Conservation (phyloP, 2,329 filamentous ascomycete genomes). For the Escovopsis sp. region DNA sequence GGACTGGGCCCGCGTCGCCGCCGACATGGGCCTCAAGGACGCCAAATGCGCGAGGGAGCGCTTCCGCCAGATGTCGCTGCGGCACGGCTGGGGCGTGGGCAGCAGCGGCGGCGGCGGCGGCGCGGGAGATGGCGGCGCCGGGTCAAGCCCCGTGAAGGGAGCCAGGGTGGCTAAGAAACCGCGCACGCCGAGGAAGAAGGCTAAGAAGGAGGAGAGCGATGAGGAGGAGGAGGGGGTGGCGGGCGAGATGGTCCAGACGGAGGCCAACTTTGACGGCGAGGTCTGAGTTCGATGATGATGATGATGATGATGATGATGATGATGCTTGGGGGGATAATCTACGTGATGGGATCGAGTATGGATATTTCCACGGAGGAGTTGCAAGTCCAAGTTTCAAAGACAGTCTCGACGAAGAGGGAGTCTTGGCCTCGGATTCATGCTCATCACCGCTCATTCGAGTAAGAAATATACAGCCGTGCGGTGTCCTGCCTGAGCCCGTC, state of each 20-base stretch:
- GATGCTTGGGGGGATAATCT: no score
- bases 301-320: no score
- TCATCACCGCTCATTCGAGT: no score
- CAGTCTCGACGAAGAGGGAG: no score
- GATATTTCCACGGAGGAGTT: no score
- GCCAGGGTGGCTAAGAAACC: conserved; percentile 19
- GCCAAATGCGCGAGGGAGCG: conserved; percentile 27
- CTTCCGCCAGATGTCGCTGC: conserved; percentile 25
- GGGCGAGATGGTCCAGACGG: conserved; percentile 7
- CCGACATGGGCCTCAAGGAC: conserved; percentile 22
- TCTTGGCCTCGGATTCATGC: no score
- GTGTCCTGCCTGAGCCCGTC: no score
- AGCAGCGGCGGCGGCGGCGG: conserved; percentile 6
- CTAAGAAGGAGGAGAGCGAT: conserved; percentile 13
- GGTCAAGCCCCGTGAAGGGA: no score
- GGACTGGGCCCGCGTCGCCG: conserved; percentile 26
- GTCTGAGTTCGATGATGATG: neutral
- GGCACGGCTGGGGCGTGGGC: conserved; percentile 23
- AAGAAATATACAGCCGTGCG: no score
- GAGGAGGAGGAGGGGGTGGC: neutral
- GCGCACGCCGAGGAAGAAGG: conserved; percentile 17
- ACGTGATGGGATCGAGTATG: no score
- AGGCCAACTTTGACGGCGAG: conserved; percentile 10
- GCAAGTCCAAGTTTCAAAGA: no score
- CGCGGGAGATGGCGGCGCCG: conserved; percentile 5